Evolutionary conservation across 108 stramenopile genomes (phyloP).

Genomic region (Pseudonitzschia multiseries): DNA sequence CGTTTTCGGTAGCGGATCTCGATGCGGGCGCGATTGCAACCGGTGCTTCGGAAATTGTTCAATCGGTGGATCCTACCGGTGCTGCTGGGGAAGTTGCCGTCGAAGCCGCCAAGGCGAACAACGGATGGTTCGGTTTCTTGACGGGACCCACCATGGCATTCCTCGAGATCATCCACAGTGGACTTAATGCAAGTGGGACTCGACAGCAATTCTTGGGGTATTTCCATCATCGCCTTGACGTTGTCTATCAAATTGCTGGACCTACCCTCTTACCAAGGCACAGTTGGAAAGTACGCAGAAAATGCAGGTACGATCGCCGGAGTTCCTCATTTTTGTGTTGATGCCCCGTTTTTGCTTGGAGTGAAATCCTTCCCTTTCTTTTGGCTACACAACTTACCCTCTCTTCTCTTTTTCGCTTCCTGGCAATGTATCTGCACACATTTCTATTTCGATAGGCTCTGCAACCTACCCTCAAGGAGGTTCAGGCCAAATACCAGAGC

Average conservation of each 20-base stretch:
- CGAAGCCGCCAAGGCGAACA: slow-evolving; percentile 46
- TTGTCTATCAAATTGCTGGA: slow-evolving; percentile 86
- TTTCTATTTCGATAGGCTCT: slow-evolving; percentile 49
- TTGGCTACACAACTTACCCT: neutral
- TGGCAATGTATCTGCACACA: neutral
- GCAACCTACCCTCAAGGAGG: slow-evolving; percentile 86
- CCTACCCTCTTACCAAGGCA: slow-evolving; percentile 88
- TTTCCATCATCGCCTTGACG: slow-evolving; percentile 92
- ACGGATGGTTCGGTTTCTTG: slow-evolving; percentile 92
- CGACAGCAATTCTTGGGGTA: slow-evolving; percentile 80
- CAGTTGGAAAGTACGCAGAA: slow-evolving; percentile 93
- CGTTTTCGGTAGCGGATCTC: slow-evolving; percentile 55
- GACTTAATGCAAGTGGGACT: slow-evolving; percentile 62
- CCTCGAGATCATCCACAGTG: slow-evolving; percentile 64
- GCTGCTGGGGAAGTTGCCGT: slow-evolving; percentile 26
- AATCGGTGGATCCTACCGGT: slow-evolving; percentile 29
- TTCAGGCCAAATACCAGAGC: slow-evolving; percentile 92
- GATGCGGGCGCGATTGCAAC: slow-evolving; percentile 34
- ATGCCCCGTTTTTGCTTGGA: neutral
- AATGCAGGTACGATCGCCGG: slow-evolving; percentile 82
- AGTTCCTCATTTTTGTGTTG: neutral
- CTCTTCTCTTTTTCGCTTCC: neutral
- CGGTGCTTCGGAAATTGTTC: slow-evolving; percentile 37
- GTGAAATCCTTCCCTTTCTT: neutral
- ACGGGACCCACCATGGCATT: slow-evolving; percentile 67